These are phyloP conservation scores for Urostyla sp. DNA, from an alignment of 73 alveolate genomes.

Conservation along the genomic window DNA sequence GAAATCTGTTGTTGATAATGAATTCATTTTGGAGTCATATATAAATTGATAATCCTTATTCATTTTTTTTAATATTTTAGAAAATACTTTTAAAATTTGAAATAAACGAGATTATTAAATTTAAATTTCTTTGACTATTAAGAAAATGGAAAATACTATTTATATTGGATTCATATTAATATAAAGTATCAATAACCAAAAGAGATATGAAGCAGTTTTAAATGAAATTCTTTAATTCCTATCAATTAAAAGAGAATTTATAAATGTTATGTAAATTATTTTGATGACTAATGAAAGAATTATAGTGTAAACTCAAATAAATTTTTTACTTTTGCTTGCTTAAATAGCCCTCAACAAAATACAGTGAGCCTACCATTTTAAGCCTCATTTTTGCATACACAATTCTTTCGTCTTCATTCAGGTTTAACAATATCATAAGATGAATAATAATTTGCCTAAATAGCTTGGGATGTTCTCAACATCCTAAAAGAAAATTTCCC, in stretches of 20 bases:
- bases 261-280: background rate
- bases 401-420: constrained; percentile 44
- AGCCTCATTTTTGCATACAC: constrained; percentile 7
- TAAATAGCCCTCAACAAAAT: background rate
- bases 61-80: too few species aligned
- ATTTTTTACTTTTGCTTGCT: background rate
- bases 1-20: background rate
- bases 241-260: constrained; percentile 3
- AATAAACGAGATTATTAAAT: constrained; percentile 38
- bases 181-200: constrained; percentile 20
- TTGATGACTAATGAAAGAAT: background rate
- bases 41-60: background rate
- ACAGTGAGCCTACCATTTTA: constrained; percentile 4
- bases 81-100: too few species aligned
- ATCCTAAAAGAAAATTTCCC: constrained; percentile 66
- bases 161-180: constrained; percentile 25
- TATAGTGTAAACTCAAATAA: constrained; percentile 11
- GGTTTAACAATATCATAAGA: constrained; percentile 9
- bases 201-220: constrained; percentile 55
- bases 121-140: background rate
- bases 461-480: constrained; percentile 61
- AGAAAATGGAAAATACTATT: background rate
- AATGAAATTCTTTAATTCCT: constrained; percentile 50
- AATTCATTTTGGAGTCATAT: too few species aligned
- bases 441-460: constrained; percentile 39